Percentiles rank a stretch among this genome's conserved stretches.
Evolutionary conservation across 352 stramenopile species (phyloP).

Genomic region (Globisporangium perplexum): DNA sequence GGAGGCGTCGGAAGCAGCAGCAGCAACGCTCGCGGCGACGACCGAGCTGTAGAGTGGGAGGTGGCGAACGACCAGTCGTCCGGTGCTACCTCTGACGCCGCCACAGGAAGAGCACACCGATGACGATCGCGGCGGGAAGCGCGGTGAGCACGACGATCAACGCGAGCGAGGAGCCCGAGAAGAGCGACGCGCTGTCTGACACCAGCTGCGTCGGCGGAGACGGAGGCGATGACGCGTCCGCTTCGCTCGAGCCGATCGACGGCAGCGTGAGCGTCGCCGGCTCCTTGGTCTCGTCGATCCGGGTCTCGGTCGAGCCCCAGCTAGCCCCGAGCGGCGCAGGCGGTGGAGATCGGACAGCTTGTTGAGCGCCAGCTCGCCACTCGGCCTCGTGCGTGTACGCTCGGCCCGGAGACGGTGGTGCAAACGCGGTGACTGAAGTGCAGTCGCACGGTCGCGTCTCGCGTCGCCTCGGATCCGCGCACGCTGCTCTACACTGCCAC

Average conservation of each 20-base stretch:
- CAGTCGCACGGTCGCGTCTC: not conserved
- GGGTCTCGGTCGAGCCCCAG: not conserved
- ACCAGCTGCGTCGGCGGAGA: not conserved
- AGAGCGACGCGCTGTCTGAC: constrained; percentile 2
- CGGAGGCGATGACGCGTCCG: not conserved
- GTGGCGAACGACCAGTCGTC: not conserved
- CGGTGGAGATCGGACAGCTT: not conserved
- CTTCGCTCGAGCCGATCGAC: not conserved
- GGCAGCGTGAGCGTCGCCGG: not conserved
- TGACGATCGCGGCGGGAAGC: constrained; percentile 10
- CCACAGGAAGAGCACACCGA: constrained; percentile 10
- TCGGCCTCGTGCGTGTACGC: not conserved
- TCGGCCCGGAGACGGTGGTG: not conserved
- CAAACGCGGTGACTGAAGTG: not conserved
- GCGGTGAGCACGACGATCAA: constrained; percentile 13
- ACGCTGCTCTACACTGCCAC: not conserved
- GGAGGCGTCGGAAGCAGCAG: not conserved
- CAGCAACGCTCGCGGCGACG: not conserved
- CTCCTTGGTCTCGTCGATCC: not conserved
- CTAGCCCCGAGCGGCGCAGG: not conserved
- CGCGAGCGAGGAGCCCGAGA: constrained; percentile 7
- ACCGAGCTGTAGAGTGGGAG: not conserved
- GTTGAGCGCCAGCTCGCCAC: not conserved
- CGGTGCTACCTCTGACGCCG: not conserved
- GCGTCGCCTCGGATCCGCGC: not conserved